Evolutionary conservation across 352 stramenopile species (phyloP).

Genomic region (Globisporangium lucens): DNA sequence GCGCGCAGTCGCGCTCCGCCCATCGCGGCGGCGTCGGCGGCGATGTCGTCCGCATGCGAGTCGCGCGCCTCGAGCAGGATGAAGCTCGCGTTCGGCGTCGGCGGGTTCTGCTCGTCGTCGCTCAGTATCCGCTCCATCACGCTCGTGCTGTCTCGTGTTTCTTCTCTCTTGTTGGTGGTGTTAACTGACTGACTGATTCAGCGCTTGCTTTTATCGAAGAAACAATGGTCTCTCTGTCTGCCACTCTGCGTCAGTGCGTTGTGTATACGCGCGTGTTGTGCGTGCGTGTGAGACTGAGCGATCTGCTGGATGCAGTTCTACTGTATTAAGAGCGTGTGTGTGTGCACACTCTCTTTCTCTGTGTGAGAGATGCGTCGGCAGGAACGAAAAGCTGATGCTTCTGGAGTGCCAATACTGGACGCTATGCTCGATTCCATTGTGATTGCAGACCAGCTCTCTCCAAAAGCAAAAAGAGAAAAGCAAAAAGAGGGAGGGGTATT

Average conservation of each 20-base stretch:
- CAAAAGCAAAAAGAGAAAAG: not conserved
- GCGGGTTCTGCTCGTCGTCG: slow-evolving; percentile 17
- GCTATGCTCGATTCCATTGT: too few relatives aligned
- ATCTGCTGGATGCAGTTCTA: not conserved
- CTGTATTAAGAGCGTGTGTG: not conserved
- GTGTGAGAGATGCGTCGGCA: not conserved
- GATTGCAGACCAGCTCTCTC: too few relatives aligned
- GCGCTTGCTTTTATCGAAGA: slow-evolving; percentile 3
- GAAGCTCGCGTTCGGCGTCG: slow-evolving; percentile 61
- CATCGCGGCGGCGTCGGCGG: not conserved
- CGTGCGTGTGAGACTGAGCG: not conserved
- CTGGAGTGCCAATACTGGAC: not conserved
- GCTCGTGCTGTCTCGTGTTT: not conserved
- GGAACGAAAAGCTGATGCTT: not conserved
- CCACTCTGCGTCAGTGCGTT: not conserved
- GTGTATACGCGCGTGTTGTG: not conserved
- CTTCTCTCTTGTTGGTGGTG: not conserved
- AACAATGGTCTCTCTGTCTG: not conserved
- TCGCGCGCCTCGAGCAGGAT: slow-evolving; percentile 52
- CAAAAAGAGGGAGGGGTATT: not conserved
- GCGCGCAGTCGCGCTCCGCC: not conserved
- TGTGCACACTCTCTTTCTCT: not conserved
- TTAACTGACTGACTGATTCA: not conserved
- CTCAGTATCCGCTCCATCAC: slow-evolving; percentile 8
- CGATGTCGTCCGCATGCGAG: slow-evolving; percentile 16